Percentiles rank a stretch among this genome's conserved stretches.
Evolutionary conservation across 768 basidiomycete species (phyloP).

Genomic region (Melanogaster broomeanus): DNA sequence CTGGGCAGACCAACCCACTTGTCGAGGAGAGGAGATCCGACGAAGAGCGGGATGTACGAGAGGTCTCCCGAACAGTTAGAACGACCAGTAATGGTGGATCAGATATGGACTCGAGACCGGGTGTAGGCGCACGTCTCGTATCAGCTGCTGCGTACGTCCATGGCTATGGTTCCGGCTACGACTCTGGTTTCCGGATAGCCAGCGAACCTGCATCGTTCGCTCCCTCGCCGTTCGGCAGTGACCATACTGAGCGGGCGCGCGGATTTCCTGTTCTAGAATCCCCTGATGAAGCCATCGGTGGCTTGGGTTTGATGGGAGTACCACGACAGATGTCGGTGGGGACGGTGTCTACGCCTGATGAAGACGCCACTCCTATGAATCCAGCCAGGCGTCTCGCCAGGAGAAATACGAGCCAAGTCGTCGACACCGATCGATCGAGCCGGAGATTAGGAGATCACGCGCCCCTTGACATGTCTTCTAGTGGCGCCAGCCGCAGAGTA

Average conservation of each 20-base stretch:
- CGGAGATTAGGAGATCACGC: constrained; percentile 18
- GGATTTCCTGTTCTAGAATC: constrained; percentile 32
- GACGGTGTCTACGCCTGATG: constrained; percentile 29
- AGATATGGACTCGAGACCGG: constrained; percentile 2
- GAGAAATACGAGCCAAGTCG: constrained; percentile 24
- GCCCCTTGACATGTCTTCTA: constrained; percentile 9
- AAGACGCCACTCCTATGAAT: constrained; percentile 26
- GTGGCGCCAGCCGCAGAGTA: constrained; percentile 18
- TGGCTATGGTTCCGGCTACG: constrained; percentile 39
- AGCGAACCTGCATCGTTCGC: constrained; percentile 15
- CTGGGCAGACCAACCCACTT: constrained; percentile 30
- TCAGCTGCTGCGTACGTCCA: constrained; percentile 38
- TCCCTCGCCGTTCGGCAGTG: constrained; percentile 22
- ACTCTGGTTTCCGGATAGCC: constrained; percentile 24
- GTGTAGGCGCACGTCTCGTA: constrained; percentile 22
- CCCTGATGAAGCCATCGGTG: constrained; percentile 24
- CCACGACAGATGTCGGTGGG: constrained; percentile 19
- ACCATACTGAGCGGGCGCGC: constrained; percentile 15
- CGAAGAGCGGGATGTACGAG: constrained; percentile 24
- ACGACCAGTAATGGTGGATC: constrained; percentile 5
- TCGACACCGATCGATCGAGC: constrained; percentile 18
- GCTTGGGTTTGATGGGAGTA: constrained; percentile 29
- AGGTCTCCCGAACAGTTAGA: constrained; percentile 6
- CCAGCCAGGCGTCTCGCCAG: constrained; percentile 20
- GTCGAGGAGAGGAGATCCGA: constrained; percentile 32